Evolutionary conservation across 2,329 filamentous ascomycete genomes (phyloP), one percentile per base, ranked within the genome.

Genomic region (Fusarium kyushuense): DNA sequence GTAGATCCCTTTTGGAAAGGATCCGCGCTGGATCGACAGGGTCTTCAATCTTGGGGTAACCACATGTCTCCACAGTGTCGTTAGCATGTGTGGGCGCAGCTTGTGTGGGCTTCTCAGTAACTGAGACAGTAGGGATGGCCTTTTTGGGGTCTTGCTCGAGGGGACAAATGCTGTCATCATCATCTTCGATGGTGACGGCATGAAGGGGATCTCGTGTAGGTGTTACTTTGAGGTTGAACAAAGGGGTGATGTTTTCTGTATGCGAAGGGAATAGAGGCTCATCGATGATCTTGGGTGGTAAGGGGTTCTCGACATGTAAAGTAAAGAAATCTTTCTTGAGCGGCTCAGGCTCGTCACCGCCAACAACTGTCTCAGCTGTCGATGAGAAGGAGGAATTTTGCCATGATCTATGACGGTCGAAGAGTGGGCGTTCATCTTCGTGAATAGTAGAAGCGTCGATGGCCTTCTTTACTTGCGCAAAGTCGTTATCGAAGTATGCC

Each of bases 1-100:
- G 63, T 5, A 72, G 54, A 32, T 72, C 69, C 9, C 6, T 35
- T 2, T 33, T 38, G 0, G 59, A 61, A 1, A 72, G 63, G 7
- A 66, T 13, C 5, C 63, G 52, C 0, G 69, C 69, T 13, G 69
- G 69, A 29, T 72, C 54, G 17, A 60, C 45, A 35, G 69, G 69
- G 7, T 72, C 69, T 0, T 65, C 66, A 12, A 72, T 65, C 6
- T 41, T 9, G 6, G 66, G 69, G 8, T 72, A 72, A 1, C 55
- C 54, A 11, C 59, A 72, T 35, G 59, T 43, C 17, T 70, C 63
- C 9, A 69, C 41, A 4, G 54, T 68, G 41, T 68, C 41, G 11
- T 43, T 59, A 19, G 32, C 17, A 21, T 47, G 33, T 1, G 23
- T 19, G 23, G 43, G 43, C 1, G 58, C 19, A 7, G 36, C 17